phyloP scores from a whole-genome alignment of 1,284 basidiomycete genomes.

The Microbotryum lychnidis-dioicae region DNA sequence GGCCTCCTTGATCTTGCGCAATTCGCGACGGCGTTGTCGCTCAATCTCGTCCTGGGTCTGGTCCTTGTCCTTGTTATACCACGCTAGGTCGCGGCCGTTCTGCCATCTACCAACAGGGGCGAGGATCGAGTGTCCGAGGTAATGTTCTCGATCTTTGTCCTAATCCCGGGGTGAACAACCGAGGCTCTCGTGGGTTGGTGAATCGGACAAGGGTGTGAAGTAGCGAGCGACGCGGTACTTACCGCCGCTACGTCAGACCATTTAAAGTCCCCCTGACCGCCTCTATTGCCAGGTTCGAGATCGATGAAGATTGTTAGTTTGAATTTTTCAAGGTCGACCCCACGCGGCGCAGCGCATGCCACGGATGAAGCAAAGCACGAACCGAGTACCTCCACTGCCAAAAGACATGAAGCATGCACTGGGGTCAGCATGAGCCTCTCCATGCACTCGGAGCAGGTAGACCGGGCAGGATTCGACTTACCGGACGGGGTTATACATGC shows the following conservation, averaged over 20 bases:
- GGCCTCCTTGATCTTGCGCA: conserved; percentile 29
- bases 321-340: too few species aligned
- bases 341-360: too few species aligned
- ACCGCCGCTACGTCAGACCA: conserved; percentile 25
- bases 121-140: conserved; percentile 31
- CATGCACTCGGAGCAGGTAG: not conserved
- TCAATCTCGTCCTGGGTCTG: conserved; percentile 13
- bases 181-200: not conserved
- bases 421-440: not conserved
- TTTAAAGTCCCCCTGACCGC: conserved; percentile 33
- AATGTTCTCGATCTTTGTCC: conserved; percentile 33
- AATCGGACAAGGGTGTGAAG: not conserved
- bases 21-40: conserved; percentile 22
- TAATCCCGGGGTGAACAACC: not conserved
- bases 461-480: not conserved
- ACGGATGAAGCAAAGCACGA: not conserved
- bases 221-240: not conserved
- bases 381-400: not conserved
- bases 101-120: conserved; percentile 33
- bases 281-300: conserved; percentile 1
- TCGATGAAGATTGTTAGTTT: too few species aligned
- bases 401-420: too few species aligned
- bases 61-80: conserved; percentile 32
- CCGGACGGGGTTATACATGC: conserved; percentile 2
- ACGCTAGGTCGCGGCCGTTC: conserved; percentile 28